A percentile compares a stretch with the other conserved stretches of the same genome.
Conservation (phyloP, 495 filamentous ascomycete species). For the Hypoxylon lenormandii region DNA sequence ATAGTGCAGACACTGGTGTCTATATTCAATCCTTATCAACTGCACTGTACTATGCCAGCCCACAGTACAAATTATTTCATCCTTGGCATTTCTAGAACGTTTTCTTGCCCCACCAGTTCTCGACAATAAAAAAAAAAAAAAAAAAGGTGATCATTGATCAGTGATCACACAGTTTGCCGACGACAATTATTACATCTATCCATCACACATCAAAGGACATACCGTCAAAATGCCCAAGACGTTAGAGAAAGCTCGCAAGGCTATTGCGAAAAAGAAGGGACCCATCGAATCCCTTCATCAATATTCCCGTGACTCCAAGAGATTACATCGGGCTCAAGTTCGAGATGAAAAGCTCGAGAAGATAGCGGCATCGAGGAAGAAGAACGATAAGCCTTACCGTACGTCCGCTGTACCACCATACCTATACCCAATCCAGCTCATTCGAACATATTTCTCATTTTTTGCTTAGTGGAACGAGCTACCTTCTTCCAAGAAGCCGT, state of each 20-base stretch:
- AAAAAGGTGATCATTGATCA: no score
- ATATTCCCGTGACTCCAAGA: constrained; percentile 80
- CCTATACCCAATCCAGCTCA: no score
- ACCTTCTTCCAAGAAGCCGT: constrained; percentile 76
- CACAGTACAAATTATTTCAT: no score
- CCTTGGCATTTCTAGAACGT: constrained; percentile 18
- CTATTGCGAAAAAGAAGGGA: constrained; percentile 81
- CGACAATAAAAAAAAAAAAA: neutral
- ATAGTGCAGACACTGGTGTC: no score
- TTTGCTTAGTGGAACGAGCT: constrained; percentile 72
- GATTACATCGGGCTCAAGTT: constrained; percentile 76
- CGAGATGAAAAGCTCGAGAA: constrained; percentile 81
- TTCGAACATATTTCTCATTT: constrained; percentile 1
- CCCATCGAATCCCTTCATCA: constrained; percentile 78
- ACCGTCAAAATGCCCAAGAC: constrained; percentile 75
- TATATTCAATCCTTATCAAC: no score
- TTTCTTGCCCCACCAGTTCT: constrained; percentile 46
- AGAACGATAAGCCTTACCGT: constrained; percentile 76
- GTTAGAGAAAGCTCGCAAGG: constrained; percentile 82
- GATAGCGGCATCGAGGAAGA: constrained; percentile 70
- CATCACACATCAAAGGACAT: neutral
- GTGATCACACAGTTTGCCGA: neutral
- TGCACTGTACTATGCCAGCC: no score
- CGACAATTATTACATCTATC: constrained; percentile 1
- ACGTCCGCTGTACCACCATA: constrained; percentile 43